phyloP scores from a whole-genome alignment of 1,139 yeast genomes.

The Kodamaea ohmeri region DNA sequence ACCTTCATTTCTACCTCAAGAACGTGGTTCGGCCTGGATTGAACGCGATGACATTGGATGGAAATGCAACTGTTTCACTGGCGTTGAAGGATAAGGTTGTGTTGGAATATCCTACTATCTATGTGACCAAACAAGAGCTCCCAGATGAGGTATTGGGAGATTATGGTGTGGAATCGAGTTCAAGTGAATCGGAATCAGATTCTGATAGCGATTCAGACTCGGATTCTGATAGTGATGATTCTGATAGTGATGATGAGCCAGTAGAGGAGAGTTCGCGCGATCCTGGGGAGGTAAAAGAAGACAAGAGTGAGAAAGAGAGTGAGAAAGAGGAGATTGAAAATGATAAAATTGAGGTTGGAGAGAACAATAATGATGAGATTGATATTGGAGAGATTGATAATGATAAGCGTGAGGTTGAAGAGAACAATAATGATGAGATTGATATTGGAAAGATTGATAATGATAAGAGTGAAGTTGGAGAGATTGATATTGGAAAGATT shows the following conservation, averaged over 20 bases:
- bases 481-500: neutral
- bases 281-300: neutral
- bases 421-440: neutral
- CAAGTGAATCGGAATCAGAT: slow-evolving; percentile 8
- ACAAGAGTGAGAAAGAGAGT: slow-evolving; percentile 4
- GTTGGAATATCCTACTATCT: slow-evolving; percentile 75
- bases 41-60: slow-evolving; percentile 25
- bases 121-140: slow-evolving; percentile 31
- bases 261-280: slow-evolving; percentile 23
- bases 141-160: slow-evolving; percentile 17
- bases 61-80: slow-evolving; percentile 33
- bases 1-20: slow-evolving; percentile 32
- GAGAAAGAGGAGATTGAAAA: neutral
- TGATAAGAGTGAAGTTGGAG: neutral
- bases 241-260: slow-evolving; percentile 16
- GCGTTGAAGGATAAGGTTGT: slow-evolving; percentile 56
- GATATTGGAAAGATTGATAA: neutral
- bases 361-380: neutral
- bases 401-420: neutral
- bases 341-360: neutral
- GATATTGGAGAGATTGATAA: neutral
- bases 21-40: slow-evolving; percentile 27
- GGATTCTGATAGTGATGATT: slow-evolving; percentile 12
- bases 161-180: slow-evolving; percentile 11
- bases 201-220: slow-evolving; percentile 16